phyloP scores from a whole-genome alignment of 2,329 filamentous ascomycete species.

The Neoarthrinium moseri region DNA sequence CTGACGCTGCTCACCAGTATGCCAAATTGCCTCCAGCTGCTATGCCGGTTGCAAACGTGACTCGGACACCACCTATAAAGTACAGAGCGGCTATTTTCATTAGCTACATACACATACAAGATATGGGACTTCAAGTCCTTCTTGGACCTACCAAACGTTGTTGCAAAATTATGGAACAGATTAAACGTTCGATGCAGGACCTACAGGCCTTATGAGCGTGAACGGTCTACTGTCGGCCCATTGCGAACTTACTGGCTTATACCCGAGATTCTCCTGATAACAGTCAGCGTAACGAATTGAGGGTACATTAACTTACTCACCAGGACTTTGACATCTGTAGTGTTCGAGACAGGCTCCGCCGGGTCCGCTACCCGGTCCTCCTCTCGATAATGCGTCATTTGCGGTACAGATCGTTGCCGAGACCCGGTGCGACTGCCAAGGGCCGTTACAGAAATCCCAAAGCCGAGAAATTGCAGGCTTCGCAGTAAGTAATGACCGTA shows the following conservation, averaged over 20 bases:
- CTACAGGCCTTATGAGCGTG: constrained; percentile 28
- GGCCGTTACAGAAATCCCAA: too few species aligned
- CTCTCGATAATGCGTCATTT: too few species aligned
- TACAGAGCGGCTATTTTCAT: constrained; percentile 51
- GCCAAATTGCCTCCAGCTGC: constrained; percentile 59
- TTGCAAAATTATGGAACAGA: constrained; percentile 57
- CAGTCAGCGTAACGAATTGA: background rate
- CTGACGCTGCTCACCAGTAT: constrained; percentile 45
- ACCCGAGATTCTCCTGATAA: constrained; percentile 45
- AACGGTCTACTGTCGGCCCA: constrained; percentile 9
- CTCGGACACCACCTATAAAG: constrained; percentile 58
- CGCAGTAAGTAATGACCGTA: too few species aligned
- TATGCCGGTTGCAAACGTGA: constrained; percentile 62
- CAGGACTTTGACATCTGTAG: constrained; percentile 2
- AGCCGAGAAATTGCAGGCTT: too few species aligned
- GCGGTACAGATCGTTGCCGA: too few species aligned
- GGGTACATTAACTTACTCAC: background rate
- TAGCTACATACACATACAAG: background rate
- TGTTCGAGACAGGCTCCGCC: constrained; percentile 5
- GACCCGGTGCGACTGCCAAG: too few species aligned
- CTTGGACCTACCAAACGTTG: constrained; percentile 55
- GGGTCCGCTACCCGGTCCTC: background rate
- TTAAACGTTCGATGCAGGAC: constrained; percentile 57
- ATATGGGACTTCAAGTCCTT: background rate
- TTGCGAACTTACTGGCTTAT: constrained; percentile 46